Base-by-base conservation (phyloP, 2,329 filamentous ascomycete genomes). In the Exophiala bonariae region DNA sequence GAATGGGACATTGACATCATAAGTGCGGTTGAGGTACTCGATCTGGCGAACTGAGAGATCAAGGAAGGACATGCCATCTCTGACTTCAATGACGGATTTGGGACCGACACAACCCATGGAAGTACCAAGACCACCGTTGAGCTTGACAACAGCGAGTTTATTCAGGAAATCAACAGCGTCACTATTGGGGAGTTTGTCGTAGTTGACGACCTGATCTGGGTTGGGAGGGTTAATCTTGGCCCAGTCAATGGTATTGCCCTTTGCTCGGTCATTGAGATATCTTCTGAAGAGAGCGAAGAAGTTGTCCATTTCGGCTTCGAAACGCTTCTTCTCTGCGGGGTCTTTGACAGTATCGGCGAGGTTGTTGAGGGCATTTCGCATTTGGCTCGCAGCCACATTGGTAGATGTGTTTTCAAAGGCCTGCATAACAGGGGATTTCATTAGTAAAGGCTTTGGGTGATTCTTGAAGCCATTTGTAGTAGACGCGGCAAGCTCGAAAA, bases 291-390 rank as follows among this genome's bases (percentile, higher is more conserved):
- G 86, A 52, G 90, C 86, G 69, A 99, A 99, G 81, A 99, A 99
- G 84, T 99, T 99, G 82, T 99, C 93, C 91, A 96, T 97, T 76
- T 99, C 92, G 3, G 91, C 95, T 77, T 97, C 92, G 72, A 97
- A 97, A 59, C 95, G 83, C 88, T 75, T 73, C 77, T 82, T 83
- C 67, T 82, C 78, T 23, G 68, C 76, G 47, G 86, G 79, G 67
- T 97, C 90, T 64, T 84, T 81, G 68, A 96, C 91, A 8, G 86
- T 87, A 75, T 99, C 93, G 62, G 88, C 81, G 56, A 99, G 86
- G 70, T 86, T 85, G 70, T 96, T 97, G 69, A 99, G 80, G 54
- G 89, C 81, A 81, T 99, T 99, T 73, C 93, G 89, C 93, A 99
- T 99, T 78, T 99, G 93, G 52, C 91, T 95, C 47, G 93, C 93